Evolutionary conservation across 2,329 filamentous ascomycete genomes (phyloP), one percentile per base, ranked within the genome.

Genomic region (Colletotrichum kahawae): DNA sequence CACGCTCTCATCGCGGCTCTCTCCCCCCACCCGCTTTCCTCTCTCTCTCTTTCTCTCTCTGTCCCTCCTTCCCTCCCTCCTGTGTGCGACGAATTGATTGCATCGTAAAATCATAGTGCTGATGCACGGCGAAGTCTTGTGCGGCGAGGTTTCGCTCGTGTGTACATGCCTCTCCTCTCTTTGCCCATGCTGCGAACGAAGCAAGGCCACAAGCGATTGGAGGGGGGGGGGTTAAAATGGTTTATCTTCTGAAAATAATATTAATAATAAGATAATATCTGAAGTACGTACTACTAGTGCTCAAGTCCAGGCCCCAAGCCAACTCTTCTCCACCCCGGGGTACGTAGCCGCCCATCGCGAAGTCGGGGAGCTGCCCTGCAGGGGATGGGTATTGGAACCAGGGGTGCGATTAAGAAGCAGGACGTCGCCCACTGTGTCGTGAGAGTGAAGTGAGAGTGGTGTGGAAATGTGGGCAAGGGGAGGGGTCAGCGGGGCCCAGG

Each of bases 351-450:
- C 73, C 57, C 57, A 33, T 68, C 72, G 69, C 64, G 54, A 29
- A 68, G 18, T 72, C 34, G 73, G 69, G 68, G 69, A 64, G 69
- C 73, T 73, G 60, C 63, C 63, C 73, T 75, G 73, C 68, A 67
- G 29, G 51, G 24, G n/a, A 48, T 38, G 43, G 27, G 14, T 21
- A 34, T 12, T 48, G 73, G 69, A 75, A 64, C 63, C 9, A 59
- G 73, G 73, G 69, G 73, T 75, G 63, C 7, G 8, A 12, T 34
- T 73, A 75, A 21, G 43, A 48, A 48, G 60, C 64, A 12, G 10
- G 36, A 13, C 7, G 36, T n/a, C n/a, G 27, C 60, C 54, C 54
- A 54, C 54, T 33, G 36, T 73, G 70, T 57, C 57, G 66, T 73
- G 57, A 70, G 57, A 70, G 34, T 57, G 66, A 70, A 43, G 67